Conservation (phyloP, 306 rosid species). For the Castanea sativa region DNA sequence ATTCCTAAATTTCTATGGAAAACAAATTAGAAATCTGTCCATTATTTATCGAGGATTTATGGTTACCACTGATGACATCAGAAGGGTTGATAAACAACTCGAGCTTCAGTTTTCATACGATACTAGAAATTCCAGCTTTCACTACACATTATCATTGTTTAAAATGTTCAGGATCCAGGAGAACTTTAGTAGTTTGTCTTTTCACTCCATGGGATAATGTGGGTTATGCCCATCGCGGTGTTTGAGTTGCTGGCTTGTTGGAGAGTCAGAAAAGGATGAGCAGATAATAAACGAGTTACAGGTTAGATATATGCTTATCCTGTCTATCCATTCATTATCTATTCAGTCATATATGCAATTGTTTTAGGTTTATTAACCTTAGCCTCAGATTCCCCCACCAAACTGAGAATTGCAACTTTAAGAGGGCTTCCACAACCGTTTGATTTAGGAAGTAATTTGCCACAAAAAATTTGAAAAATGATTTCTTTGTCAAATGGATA, state of each 20-base stretch:
- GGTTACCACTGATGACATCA: neutral
- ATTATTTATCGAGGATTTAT: neutral
- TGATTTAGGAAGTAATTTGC: too few species aligned
- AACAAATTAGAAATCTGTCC: neutral
- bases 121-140: neutral
- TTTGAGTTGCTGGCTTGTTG: neutral
- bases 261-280: too few species aligned
- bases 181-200: neutral
- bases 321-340: too few species aligned
- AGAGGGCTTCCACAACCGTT: too few species aligned
- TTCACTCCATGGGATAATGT: neutral
- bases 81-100: neutral
- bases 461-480: too few species aligned
- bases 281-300: too few species aligned
- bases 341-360: too few species aligned
- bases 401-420: too few species aligned
- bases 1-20: neutral
- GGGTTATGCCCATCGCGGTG: neutral
- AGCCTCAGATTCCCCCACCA: too few species aligned
- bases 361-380: too few species aligned
- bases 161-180: neutral
- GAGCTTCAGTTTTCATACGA: neutral
- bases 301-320: too few species aligned
- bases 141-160: neutral
- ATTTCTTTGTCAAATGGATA: too few species aligned